Evolutionary conservation across 805 yeast genomes (phyloP), one percentile per base, ranked within the genome.

Genomic region (Ogataea allantospora): DNA sequence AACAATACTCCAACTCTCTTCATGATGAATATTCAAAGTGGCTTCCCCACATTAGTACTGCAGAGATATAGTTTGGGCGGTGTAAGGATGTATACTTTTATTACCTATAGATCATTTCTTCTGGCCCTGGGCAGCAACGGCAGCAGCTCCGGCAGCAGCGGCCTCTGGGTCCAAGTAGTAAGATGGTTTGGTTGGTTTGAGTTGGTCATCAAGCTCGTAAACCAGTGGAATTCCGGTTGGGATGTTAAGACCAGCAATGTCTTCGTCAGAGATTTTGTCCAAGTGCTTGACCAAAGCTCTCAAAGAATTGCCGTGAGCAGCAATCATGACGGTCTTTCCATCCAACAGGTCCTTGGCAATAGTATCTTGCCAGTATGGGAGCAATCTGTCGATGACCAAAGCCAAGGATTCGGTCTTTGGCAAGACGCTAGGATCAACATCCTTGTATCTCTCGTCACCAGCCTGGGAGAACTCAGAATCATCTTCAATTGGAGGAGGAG

Each of bases 121-220:
- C 65, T 74, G 74, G 67, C 98, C 98, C 75, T 89, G 98, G 58
- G 87, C 87, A 58, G 97, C 98, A 57, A 89, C 98, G 45, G 96
- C 96, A 63, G 97, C 97, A 53, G 97, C 98, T 77, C 98, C 98
- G 40, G 96, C 96, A 51, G 89, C 96, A 61, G 98, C 98, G 61
- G 97, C 98, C 75, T 88, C 97, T 60, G 98, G 98, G 73, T 89
- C 98, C 71, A 89, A 83, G 82, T 89, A 89, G 79, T 89, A 88
- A 57, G 95, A 80, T 55, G 88, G 84, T 81, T 88, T 88, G 64
- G 82, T 73, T 71, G 97, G 97, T 71, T 79, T 78, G 71, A 89
- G 80, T 60, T 77, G 63, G 38, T 76, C 83, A 66, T 89, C 96
- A 63, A 89, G 80, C 73, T 91, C 97, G 73, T 85, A 91, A 48